These are phyloP conservation scores for Iris macrosiphon DNA, from an alignment of 106 monocot species.

Conservation along the genomic window DNA sequence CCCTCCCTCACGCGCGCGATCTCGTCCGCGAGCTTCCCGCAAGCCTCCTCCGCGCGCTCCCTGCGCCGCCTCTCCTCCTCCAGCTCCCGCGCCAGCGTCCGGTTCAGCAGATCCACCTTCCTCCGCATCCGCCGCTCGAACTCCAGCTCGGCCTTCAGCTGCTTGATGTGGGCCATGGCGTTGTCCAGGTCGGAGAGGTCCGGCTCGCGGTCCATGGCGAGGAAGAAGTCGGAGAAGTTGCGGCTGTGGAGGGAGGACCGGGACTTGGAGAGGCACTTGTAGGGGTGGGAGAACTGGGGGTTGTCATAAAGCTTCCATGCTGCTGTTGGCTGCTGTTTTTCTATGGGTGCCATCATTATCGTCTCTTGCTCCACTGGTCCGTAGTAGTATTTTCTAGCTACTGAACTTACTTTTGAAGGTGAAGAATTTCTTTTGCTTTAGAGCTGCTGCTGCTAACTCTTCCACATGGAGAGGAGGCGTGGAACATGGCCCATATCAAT, in stretches of 20 bases:
- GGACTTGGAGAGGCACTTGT: not conserved
- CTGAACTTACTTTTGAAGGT: too few species aligned
- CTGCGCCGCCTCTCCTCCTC: slow-evolving; percentile 26
- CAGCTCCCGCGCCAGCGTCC: slow-evolving; percentile 25
- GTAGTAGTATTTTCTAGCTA: too few species aligned
- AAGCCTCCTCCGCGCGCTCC: slow-evolving; percentile 18
- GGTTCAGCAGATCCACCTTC: slow-evolving; percentile 23
- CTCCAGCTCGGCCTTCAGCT: slow-evolving; percentile 34
- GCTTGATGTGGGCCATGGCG: slow-evolving; percentile 2
- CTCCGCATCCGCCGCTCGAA: slow-evolving; percentile 34
- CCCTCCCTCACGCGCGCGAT: slow-evolving; percentile 4
- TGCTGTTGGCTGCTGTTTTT: too few species aligned
- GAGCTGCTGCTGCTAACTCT: too few species aligned
- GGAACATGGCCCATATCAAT: too few species aligned
- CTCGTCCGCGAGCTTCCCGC: slow-evolving; percentile 11
- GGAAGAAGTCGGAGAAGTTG: not conserved
- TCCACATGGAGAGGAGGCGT: too few species aligned
- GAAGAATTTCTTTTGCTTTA: too few species aligned
- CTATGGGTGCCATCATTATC: too few species aligned
- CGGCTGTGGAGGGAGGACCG: not conserved
- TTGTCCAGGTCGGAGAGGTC: not conserved
- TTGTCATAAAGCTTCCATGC: slow-evolving; percentile 45
- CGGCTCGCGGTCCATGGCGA: not conserved
- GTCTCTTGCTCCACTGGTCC: too few species aligned
- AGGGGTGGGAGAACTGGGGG: slow-evolving; percentile 25